Evolutionary conservation across 2,329 filamentous ascomycete species (phyloP).

Genomic region (Hirsutella rhossiliensis): DNA sequence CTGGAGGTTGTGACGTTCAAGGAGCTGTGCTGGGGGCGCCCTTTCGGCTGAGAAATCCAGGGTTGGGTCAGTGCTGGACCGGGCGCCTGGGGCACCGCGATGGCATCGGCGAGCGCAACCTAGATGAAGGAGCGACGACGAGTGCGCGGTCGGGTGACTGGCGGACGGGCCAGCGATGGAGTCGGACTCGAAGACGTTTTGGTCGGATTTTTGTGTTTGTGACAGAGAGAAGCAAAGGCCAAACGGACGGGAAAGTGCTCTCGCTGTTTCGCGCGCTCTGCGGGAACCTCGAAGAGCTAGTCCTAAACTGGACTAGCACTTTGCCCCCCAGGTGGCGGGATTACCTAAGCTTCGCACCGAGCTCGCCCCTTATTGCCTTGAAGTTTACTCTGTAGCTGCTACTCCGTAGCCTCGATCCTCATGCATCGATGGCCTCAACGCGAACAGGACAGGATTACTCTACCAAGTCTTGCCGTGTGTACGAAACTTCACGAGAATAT

Average conservation of each 20-base stretch:
- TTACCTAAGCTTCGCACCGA: background rate
- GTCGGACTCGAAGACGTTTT: background rate
- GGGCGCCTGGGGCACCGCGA: constrained; percentile 19
- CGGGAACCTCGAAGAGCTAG: background rate
- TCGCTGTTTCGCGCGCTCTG: background rate
- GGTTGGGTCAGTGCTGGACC: constrained; percentile 18
- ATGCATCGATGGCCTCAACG: too few relatives aligned
- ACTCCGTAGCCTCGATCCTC: too few relatives aligned
- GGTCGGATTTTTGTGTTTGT: background rate
- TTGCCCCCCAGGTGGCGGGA: background rate
- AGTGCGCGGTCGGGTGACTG: background rate
- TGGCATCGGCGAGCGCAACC: constrained; percentile 17
- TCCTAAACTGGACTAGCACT: background rate
- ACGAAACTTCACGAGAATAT: too few relatives aligned
- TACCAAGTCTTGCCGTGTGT: too few relatives aligned
- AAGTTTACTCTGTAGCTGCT: too few relatives aligned
- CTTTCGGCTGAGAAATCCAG: constrained; percentile 3
- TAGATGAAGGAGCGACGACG: background rate
- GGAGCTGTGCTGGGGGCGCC: background rate
- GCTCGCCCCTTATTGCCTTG: too few relatives aligned
- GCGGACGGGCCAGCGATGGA: constrained; percentile 7
- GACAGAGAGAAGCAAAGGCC: background rate
- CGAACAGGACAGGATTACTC: too few relatives aligned
- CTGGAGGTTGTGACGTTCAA: too few relatives aligned
- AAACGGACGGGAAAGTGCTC: background rate